phyloP scores from a whole-genome alignment of 805 yeast species.

The Cyberlindnera veronae region DNA sequence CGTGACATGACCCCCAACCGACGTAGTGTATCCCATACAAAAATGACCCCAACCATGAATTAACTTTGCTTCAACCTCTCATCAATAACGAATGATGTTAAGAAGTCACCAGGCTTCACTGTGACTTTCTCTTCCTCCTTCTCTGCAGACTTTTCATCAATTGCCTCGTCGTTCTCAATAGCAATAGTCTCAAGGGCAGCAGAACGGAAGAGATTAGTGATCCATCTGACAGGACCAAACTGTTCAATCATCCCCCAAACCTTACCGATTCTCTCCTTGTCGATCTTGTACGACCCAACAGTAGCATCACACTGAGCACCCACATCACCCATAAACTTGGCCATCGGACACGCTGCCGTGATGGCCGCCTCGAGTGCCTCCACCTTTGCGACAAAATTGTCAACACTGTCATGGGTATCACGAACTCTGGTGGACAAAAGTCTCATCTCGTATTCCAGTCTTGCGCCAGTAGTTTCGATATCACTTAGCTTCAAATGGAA shows the following conservation, averaged over 20 bases:
- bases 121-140: background rate
- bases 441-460: conserved; percentile 63
- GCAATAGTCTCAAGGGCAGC: background rate
- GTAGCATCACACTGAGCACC: background rate
- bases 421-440: conserved; percentile 55
- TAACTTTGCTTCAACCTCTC: conserved; percentile 7
- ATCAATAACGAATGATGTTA: background rate
- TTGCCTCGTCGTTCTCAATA: too few relatives aligned
- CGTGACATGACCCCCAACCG: background rate
- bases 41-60: background rate
- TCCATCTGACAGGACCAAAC: conserved; percentile 13
- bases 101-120: background rate
- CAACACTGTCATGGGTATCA: conserved; percentile 63
- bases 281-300: conserved; percentile 2
- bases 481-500: conserved; percentile 42
- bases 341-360: conserved; percentile 7
- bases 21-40: background rate
- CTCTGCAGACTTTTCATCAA: background rate
- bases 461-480: conserved; percentile 52
- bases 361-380: conserved; percentile 29
- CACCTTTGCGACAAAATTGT: conserved; percentile 39
- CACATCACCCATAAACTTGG: background rate
- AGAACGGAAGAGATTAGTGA: background rate
- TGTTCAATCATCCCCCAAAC: conserved; percentile 14
- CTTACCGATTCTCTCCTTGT: conserved; percentile 10